Evolutionary conservation across 768 basidiomycete species (phyloP).

Genomic region (Sporobolomyces pararoseus): DNA sequence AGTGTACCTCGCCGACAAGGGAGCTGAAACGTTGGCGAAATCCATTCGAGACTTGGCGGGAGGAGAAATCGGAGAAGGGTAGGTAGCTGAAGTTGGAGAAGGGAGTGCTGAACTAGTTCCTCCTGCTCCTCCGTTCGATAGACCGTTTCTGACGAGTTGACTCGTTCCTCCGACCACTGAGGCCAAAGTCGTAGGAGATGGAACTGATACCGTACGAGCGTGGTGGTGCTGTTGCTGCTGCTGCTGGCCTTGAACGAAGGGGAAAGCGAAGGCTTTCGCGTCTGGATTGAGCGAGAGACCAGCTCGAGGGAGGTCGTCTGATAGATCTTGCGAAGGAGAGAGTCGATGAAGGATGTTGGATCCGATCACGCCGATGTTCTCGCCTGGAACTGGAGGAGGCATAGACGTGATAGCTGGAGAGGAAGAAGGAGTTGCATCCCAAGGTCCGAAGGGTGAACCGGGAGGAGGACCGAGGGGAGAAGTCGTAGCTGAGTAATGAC

Average conservation of each 20-base stretch:
- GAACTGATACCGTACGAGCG: slow-evolving; percentile 23
- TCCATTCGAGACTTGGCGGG: slow-evolving; percentile 34
- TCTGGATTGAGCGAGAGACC: slow-evolving; percentile 46
- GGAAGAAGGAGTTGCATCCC: slow-evolving; percentile 10
- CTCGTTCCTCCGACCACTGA: neutral
- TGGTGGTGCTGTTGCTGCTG: neutral
- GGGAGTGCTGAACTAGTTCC: slow-evolving; percentile 12
- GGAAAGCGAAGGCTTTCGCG: slow-evolving; percentile 45
- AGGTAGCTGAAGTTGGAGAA: slow-evolving; percentile 12
- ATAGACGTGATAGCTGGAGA: neutral
- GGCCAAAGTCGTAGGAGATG: neutral
- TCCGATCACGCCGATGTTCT: neutral
- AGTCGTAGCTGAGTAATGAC: slow-evolving; percentile 14
- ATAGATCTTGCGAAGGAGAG: slow-evolving; percentile 37
- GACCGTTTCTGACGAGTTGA: slow-evolving; percentile 2
- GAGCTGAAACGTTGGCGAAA: slow-evolving; percentile 12
- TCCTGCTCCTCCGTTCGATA: neutral
- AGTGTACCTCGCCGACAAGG: slow-evolving; percentile 30
- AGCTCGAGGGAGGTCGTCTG: slow-evolving; percentile 43
- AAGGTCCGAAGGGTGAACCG: slow-evolving; percentile 29
- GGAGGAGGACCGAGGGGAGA: slow-evolving; percentile 35
- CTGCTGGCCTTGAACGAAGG: slow-evolving; percentile 15
- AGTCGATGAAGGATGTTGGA: slow-evolving; percentile 23
- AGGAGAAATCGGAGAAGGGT: slow-evolving; percentile 21
- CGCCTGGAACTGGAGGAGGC: slow-evolving; percentile 10